These are phyloP conservation scores for Mortierella sp. DNA, from an alignment of 371 early-diverging fungal species.

Conservation along the genomic window DNA sequence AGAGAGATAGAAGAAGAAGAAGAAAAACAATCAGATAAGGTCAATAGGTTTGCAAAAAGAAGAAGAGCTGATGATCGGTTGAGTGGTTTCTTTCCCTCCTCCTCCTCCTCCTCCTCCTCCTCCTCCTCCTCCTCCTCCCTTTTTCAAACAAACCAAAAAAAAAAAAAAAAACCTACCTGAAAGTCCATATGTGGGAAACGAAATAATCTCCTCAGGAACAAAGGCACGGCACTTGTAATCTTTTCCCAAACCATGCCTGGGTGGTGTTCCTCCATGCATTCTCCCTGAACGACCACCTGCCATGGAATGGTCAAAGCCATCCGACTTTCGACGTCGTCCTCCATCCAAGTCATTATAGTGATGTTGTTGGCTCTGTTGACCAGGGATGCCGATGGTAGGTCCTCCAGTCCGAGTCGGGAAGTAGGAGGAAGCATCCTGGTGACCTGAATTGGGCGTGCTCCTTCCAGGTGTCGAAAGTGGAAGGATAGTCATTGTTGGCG, in stretches of 20 bases:
- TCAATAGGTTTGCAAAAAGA: background rate
- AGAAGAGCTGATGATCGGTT: too few relatives aligned
- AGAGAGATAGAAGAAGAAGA: background rate
- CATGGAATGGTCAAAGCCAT: constrained; percentile 6
- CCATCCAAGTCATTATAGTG: constrained; percentile 35
- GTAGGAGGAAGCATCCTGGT: constrained; percentile 22
- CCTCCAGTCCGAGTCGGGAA: constrained; percentile 31
- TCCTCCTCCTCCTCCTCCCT: too few relatives aligned
- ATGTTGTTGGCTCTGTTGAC: constrained; percentile 12
- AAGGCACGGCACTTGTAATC: constrained; percentile 42
- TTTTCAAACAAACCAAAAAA: background rate
- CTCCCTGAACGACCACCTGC: background rate
- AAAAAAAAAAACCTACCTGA: constrained; percentile 55
- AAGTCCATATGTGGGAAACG: constrained; percentile 90
- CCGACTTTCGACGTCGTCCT: constrained; percentile 13
- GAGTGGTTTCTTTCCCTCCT: too few relatives aligned
- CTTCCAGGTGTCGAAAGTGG: constrained; percentile 45
- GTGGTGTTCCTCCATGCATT: constrained; percentile 9
- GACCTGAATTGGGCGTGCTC: constrained; percentile 25
- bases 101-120: too few relatives aligned
- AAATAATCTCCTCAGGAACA: constrained; percentile 70
- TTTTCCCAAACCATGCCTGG: constrained; percentile 22
- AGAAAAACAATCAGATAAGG: background rate
- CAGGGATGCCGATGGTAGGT: constrained; percentile 43
- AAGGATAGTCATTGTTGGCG: constrained; percentile 43